Base-by-base conservation (phyloP, 495 filamentous ascomycete genomes). In the Cercophora newfieldiana region DNA sequence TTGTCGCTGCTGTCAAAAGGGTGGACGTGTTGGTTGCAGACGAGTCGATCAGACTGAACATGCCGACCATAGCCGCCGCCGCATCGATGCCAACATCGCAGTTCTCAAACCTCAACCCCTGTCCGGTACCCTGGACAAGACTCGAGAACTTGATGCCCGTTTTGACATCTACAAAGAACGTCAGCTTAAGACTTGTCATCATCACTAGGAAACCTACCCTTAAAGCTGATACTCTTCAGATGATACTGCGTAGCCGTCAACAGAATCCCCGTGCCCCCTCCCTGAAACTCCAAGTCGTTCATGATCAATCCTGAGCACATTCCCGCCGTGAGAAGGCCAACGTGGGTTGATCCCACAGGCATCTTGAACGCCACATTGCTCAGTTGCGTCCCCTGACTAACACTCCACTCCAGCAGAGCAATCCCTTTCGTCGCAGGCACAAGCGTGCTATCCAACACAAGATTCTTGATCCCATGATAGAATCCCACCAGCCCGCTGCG, bases 401-500 rank as follows among this genome's bases (percentile, higher is more conserved):
- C 85, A 7, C 85, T 85, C 89, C 89, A 91, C 66, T 90, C 77
- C 0, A 83, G 71, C 3, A 80, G 66, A 12, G 71, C 68, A 8
- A 84, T 66, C 0, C 7, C 25, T 6, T 67, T 68, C n/a, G 79
- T 79, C 6, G 84, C 80, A 21, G 80, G 78, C 47, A 92, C 81
- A 6, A 68, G 74, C 10, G 88, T 92, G 56, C 83, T 82, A 71
- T 94, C 91, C 16, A 94, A 76, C 57, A 90, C 81, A 31, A 94
- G 79, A 65, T 93, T 93, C 30, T 88, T 81, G 65, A 94, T 81
- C 60, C 90, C 87, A 55, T 90, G 78, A 71, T 82, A 92, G 76
- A 93, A 93, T 19, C 88, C 84, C 66, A 89, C 91, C 14, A 88
- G 91, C 0, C 84, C 75, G 22, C 77, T 73, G 65, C 73, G 80